Percentiles rank a stretch among this genome's conserved stretches.
These are phyloP conservation scores for Pugionium cornutum DNA, from an alignment of 345 rosid species.

Conservation along the genomic window DNA sequence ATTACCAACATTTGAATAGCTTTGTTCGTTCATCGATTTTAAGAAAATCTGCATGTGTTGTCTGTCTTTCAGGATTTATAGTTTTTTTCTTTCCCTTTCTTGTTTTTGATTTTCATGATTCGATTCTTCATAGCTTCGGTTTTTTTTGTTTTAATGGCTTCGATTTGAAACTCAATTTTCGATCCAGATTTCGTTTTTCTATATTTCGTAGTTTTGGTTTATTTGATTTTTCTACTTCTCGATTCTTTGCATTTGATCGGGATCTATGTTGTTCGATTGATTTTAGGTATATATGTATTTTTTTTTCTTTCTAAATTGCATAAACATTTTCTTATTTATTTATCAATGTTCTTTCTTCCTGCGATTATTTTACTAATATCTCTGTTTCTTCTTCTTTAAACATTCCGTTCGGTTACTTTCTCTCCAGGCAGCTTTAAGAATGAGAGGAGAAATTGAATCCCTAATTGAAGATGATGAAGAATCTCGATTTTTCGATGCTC, in stretches of 20 bases:
- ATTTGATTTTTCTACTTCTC: background rate
- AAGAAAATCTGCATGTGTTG: slow-evolving; percentile 41
- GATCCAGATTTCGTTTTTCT: slow-evolving; percentile 34
- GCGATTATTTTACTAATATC: slow-evolving; percentile 50
- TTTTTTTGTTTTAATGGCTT: slow-evolving; percentile 37
- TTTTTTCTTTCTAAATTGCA: no score
- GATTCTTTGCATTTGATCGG: slow-evolving; percentile 57
- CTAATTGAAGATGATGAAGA: slow-evolving; percentile 62
- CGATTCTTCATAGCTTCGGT: slow-evolving; percentile 45
- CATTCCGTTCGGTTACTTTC: slow-evolving; percentile 47
- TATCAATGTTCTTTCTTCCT: slow-evolving; percentile 46
- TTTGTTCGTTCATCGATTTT: no score
- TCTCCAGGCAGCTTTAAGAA: slow-evolving; percentile 47
- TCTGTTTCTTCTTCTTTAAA: slow-evolving; percentile 15
- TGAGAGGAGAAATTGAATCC: slow-evolving; percentile 54
- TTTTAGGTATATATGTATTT: slow-evolving; percentile 27
- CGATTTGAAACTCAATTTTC: slow-evolving; percentile 38
- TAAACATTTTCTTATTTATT: slow-evolving; percentile 12
- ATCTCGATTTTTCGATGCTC: slow-evolving; percentile 69
- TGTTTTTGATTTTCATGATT: slow-evolving; percentile 20
- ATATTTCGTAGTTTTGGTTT: background rate
- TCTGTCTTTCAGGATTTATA: no score
- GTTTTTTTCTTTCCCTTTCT: slow-evolving; percentile 7
- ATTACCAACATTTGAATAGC: no score
- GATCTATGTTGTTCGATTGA: slow-evolving; percentile 89